Base-by-base conservation (phyloP, 1,284 basidiomycete species). In the Melampsora abietis-canadensis region DNA sequence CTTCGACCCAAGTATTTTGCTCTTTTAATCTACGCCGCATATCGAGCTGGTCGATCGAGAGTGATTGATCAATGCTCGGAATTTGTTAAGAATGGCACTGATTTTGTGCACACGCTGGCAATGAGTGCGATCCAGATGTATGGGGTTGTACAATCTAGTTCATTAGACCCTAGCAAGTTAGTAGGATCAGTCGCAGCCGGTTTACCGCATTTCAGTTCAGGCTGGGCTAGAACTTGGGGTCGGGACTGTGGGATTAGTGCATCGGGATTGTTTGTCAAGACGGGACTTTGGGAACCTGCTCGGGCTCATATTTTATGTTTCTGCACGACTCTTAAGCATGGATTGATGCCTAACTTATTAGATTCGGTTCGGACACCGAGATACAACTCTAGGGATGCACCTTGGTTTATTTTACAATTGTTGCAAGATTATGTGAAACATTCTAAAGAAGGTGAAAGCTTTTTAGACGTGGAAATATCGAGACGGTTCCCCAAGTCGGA, bases 381-480 rank as follows among this genome's bases (percentile, higher is more conserved):
- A 76, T 94, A 94, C 81, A 94, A 94, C 80, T 94, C 91, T 10
- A 88, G 92, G 61, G 92, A 94, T 80, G 91, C 90, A 6, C 92
- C 92, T 34, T 96, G 94, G 95, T 98, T 94, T 92, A 96, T 98
- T 90, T 83, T 97, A 75, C 95, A 98, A 82, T 96, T 92, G 80
- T 95, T 98, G 75, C 95, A 98, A 81, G 94, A 98, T 82, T 98
- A 97, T 82, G 89, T 88, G 51, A 85, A 84, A 75, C 89, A 87
- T 83, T 92, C 91, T 0, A 92, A 94, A 0, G 89, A 92, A 77
- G 95, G 96, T 2, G 81, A 91, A 46, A 84, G 88, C 0, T 87
- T 98, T 73, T 86, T 98, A 54, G 85, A 87, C 1, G 93, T 95
- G 80, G 84, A 85, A 2, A 89, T 98, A 74, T 92, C 89, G 81